Percentiles rank a stretch among this genome's conserved stretches.
Conservation (phyloP, 1,284 basidiomycete species). For the Paramarasmius palmivorus region DNA sequence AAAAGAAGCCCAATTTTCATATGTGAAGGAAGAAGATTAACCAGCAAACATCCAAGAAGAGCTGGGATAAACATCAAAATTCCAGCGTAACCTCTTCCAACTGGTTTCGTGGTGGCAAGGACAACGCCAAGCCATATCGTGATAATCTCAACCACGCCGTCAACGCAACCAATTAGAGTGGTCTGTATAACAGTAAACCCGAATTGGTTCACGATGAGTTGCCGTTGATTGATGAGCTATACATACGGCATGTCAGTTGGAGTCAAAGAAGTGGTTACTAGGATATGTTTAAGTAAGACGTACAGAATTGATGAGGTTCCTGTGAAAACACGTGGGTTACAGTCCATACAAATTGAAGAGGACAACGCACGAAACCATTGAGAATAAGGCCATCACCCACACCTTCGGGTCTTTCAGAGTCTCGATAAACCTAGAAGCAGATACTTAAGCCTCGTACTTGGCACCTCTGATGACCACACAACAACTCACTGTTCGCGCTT, state of each 20-base stretch:
- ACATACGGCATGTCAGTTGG: conserved; percentile 44
- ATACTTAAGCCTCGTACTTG: no score
- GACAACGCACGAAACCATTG: conserved; percentile 10
- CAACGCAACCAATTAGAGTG: conserved; percentile 75
- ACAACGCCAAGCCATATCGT: conserved; percentile 62
- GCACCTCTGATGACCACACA: no score
- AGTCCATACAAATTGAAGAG: not conserved
- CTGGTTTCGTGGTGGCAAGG: conserved; percentile 48
- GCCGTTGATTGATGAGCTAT: conserved; percentile 75
- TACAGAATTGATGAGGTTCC: conserved; percentile 52
- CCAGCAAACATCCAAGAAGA: conserved; percentile 66
- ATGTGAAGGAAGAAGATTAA: conserved; percentile 65
- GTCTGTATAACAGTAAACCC: conserved; percentile 74
- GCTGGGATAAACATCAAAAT: conserved; percentile 68
- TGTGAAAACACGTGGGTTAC: conserved; percentile 19
- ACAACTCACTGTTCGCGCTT: conserved; percentile 70
- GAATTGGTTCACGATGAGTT: conserved; percentile 73
- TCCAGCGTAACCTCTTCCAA: conserved; percentile 64
- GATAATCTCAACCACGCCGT: conserved; percentile 71
- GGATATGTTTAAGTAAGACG: not conserved
- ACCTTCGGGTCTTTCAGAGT: conserved; percentile 12
- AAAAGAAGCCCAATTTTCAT: conserved; percentile 73
- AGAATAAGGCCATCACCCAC: conserved; percentile 15
- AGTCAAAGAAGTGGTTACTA: conserved; percentile 1
- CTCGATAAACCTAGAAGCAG: conserved; percentile 13